Evolutionary conservation across 1,139 yeast genomes (phyloP).

Genomic region (Yamadazyma siamensis): DNA sequence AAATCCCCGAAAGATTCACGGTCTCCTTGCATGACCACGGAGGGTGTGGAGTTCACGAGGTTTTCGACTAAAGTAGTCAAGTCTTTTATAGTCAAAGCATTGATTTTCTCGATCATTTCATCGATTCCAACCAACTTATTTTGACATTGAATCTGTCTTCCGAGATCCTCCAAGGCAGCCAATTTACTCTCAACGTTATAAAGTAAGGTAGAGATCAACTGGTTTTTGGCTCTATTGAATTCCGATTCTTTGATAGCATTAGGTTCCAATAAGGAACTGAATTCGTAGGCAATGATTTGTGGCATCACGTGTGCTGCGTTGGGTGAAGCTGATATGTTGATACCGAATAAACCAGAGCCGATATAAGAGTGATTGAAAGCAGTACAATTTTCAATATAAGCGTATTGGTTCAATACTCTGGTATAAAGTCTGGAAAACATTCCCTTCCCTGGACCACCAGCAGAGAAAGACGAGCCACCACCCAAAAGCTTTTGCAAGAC

Average conservation of each 20-base stretch:
- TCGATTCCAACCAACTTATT: slow-evolving; percentile 72
- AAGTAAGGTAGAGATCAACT: slow-evolving; percentile 79
- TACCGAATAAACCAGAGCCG: slow-evolving; percentile 89
- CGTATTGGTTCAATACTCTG: slow-evolving; percentile 85
- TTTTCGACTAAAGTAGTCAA: slow-evolving; percentile 71
- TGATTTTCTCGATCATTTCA: slow-evolving; percentile 82
- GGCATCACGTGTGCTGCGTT: slow-evolving; percentile 82
- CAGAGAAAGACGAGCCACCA: slow-evolving; percentile 96
- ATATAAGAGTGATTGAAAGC: slow-evolving; percentile 88
- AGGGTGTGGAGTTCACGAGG: slow-evolving; percentile 75
- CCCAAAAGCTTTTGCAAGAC: slow-evolving; percentile 90
- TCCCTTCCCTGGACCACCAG: slow-evolving; percentile 99
- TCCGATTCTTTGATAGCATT: slow-evolving; percentile 63
- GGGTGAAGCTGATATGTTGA: slow-evolving; percentile 80
- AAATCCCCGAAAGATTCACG: slow-evolving; percentile 85
- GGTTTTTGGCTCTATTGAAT: slow-evolving; percentile 87
- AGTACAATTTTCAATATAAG: slow-evolving; percentile 84
- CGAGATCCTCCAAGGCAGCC: slow-evolving; percentile 91
- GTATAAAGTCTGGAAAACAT: slow-evolving; percentile 95
- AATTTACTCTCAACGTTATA: slow-evolving; percentile 92
- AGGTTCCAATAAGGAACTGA: slow-evolving; percentile 60
- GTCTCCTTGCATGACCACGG: slow-evolving; percentile 86
- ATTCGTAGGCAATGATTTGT: slow-evolving; percentile 76
- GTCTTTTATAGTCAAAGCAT: slow-evolving; percentile 61
- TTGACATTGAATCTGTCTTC: slow-evolving; percentile 88